These are phyloP conservation scores for Apophysomyces variabilis DNA, from an alignment of 371 early-diverging fungal species.

Conservation along the genomic window DNA sequence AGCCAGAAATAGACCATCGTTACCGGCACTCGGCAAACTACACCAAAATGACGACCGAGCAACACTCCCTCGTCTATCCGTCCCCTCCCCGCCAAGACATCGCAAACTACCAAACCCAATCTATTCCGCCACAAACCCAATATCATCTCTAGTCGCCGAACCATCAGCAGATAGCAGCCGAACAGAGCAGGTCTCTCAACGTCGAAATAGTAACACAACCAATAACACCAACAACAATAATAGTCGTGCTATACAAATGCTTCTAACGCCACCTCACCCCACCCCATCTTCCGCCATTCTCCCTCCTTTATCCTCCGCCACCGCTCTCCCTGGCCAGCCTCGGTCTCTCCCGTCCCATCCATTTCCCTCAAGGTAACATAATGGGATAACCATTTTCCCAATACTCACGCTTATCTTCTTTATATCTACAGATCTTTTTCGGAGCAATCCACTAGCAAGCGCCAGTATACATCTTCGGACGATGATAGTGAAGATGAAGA, in stretches of 20 bases:
- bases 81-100: not conserved
- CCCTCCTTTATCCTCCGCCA: slow-evolving; percentile 16
- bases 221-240: slow-evolving; percentile 1
- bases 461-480: not conserved
- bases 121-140: not conserved
- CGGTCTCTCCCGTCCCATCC: not conserved
- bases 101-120: not conserved
- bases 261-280: slow-evolving; percentile 20
- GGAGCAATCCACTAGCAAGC: not conserved
- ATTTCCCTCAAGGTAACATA: not conserved
- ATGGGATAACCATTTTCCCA: too few relatives aligned
- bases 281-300: slow-evolving; percentile 6
- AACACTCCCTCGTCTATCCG: slow-evolving; percentile 13
- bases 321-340: not conserved
- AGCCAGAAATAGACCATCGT: slow-evolving; percentile 8
- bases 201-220: slow-evolving; percentile 13
- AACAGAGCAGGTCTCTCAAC: slow-evolving; percentile 8
- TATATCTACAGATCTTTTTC: too few relatives aligned
- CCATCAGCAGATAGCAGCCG: not conserved
- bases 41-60: not conserved
- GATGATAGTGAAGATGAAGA: not conserved
- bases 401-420: too few relatives aligned
- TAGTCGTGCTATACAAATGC: slow-evolving; percentile 11
- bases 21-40: not conserved
- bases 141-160: not conserved